Evolutionary conservation across 2,329 filamentous ascomycete species (phyloP), one percentile per base, ranked within the genome.

Genomic region (Cordyceps tenuipes): DNA sequence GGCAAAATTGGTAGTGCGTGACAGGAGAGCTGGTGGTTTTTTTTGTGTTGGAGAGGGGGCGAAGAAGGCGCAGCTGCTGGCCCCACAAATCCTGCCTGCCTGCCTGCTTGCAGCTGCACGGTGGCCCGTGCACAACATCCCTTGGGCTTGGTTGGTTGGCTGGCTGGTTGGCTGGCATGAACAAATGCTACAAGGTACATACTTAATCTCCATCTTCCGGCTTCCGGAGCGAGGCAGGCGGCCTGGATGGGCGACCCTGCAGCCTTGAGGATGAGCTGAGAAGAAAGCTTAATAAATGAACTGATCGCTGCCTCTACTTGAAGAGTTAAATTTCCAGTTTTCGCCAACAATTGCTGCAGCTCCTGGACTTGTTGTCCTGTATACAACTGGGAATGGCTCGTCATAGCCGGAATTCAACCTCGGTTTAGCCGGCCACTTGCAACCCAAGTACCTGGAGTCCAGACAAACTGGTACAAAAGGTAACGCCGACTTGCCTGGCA

Each of bases 1-100:
- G 66, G 67, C 64, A 71, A 75, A 76, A 76, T 73, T 76, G 73
- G 66, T 75, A 75, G 74, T 75, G 74, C 65, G 66, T 70, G 69
- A 70, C 60, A 53, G 29, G 50, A 34, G 51, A 39, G 23, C 10
- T 10, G 56, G 36, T 55, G 58, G 51, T 54, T 69, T 68, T 70
- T 66, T 67, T 62, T 29, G 48, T 61, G 48, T 61, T 41, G 21
- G 51, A n/a, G 41, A 43, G 41, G 43, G 43, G 43, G n/a, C n/a
- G 17, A n/a, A n/a, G 39, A 43, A 10, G 43, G 9, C 43, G 43
- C n/a, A 21, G n/a, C 51, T 53, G 51, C 51, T 23, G 23, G 4
- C 23, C 23, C 23, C 23, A 23, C 23, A 23, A 23, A 23, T 23
- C 23, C 23, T 23, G 23, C 23, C 23, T 23, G 23, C 23, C 23